Evolutionary conservation across 768 basidiomycete genomes (phyloP), one percentile per base, ranked within the genome.

Genomic region (Infundibulicybe gibba): DNA sequence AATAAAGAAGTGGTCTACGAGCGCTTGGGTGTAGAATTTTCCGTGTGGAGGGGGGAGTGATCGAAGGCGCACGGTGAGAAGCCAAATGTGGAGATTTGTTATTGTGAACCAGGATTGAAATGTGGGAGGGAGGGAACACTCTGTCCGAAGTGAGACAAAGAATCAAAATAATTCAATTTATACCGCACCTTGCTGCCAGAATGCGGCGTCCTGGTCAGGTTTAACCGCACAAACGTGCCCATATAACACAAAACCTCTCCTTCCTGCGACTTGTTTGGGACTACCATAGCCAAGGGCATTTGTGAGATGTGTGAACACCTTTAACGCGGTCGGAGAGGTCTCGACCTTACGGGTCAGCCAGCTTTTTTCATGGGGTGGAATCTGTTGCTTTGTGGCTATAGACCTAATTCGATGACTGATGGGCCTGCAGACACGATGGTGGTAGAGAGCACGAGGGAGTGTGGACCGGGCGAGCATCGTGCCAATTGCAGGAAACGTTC

Each of bases 71-170:
- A 90, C 87, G 14, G 86, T 86, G 42, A 94, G 80, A 54, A 97
- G 73, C 87, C 94, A 94, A 41, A 97, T 72, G 65, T 98, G 93
- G 21, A 97, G 74, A 53, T 94, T 93, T 21, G 91, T 91, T 43
- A 97, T 69, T 3, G 90, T 90, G 68, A 97, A 97, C 90, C 94
- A 97, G 13, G 95, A 90, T 59, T 97, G 94, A 65, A 95, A 97
- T 0, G 95, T 97, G 11, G 86, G 87, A 9, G 94, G 93, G 5
- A 97, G 75, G 49, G 74, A 75, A 58, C 90, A 95, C 49, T 81
- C 94, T 97, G 56, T 0, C 16, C 4, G 15, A 25, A 2, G 44
- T 45, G 31, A 46, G 21, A 44, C 37, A 44, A 49, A 31, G 21
- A 8, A 44, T 44, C 32, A 51, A 51, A 30, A 19, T 13, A 15